A percentile compares a stretch with the other conserved stretches of the same genome.
Conservation (phyloP, 257 asterid species). For the Jasminum sambac region DNA sequence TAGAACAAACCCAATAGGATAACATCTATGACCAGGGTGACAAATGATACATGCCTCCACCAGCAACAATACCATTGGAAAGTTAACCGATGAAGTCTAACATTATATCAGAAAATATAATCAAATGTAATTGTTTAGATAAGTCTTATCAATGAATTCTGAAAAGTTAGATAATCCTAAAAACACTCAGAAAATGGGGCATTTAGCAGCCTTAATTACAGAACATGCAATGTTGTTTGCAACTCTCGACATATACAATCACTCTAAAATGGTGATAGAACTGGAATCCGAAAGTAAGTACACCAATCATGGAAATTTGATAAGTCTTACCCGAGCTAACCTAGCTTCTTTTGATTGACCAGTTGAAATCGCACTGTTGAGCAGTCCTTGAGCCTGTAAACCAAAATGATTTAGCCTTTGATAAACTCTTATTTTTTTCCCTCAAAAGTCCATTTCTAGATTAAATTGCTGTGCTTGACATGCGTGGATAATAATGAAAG, state of each 20-base stretch:
- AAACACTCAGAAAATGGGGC: conserved; percentile 11
- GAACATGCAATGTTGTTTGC: conserved; percentile 13
- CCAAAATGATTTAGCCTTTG: conserved; percentile 29
- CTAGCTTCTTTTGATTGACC: conserved; percentile 99
- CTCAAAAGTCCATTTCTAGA: no score
- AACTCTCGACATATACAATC: background rate
- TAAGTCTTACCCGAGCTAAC: conserved; percentile 78
- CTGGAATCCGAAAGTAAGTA: conserved; percentile 6
- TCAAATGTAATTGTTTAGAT: background rate
- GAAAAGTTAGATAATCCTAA: conserved; percentile 6
- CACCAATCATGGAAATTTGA: conserved; percentile 22
- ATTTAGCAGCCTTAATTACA: background rate
- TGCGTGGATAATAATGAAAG: no score
- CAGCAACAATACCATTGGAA: conserved; percentile 12
- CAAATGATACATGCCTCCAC: conserved; percentile 5
- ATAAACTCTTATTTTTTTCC: no score
- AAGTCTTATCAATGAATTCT: background rate
- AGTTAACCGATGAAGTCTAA: conserved; percentile 2
- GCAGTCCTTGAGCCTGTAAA: conserved; percentile 95
- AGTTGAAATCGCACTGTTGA: conserved; percentile 75
- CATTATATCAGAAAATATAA: conserved; percentile 4
- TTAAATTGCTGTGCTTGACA: no score
- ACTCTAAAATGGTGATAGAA: conserved; percentile 1
- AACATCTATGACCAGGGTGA: conserved; percentile 13
- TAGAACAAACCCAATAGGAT: background rate